phyloP scores from a whole-genome alignment of 163 green algal genomes.

The Botryococcus braunii region DNA sequence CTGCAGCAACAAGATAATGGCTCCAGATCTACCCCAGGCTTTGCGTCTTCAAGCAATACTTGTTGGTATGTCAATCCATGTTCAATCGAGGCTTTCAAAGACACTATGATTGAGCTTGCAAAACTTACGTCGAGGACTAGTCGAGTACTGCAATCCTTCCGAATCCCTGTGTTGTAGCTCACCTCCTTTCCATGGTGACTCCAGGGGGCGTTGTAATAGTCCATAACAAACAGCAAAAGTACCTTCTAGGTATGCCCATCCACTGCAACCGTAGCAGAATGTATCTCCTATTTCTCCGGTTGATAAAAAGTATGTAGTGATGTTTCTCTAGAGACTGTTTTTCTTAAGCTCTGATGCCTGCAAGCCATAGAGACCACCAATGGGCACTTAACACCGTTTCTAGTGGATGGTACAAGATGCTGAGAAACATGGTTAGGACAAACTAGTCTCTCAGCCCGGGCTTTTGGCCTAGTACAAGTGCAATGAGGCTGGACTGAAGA shows the following conservation, averaged over 20 bases:
- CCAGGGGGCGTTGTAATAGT: conserved; percentile 57
- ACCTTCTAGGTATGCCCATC: conserved; percentile 45
- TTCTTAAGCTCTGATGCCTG: too few relatives aligned
- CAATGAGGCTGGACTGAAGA: too few relatives aligned
- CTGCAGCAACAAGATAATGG: conserved; percentile 61
- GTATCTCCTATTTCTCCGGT: too few relatives aligned
- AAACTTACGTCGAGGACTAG: background rate
- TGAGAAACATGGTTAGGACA: too few relatives aligned
- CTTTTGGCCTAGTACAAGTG: too few relatives aligned
- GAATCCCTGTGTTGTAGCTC: background rate
- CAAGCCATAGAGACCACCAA: too few relatives aligned
- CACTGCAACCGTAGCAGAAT: too few relatives aligned
- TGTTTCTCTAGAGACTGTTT: too few relatives aligned
- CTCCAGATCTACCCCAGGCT: conserved; percentile 73
- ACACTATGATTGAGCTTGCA: background rate
- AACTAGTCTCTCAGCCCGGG: too few relatives aligned
- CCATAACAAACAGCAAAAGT: conserved; percentile 54
- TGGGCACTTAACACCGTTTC: too few relatives aligned
- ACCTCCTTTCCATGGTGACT: background rate
- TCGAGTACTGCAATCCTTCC: background rate
- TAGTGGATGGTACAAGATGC: too few relatives aligned
- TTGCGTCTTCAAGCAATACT: conserved; percentile 69
- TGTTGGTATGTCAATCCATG: conserved; percentile 21
- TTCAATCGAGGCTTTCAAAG: background rate
- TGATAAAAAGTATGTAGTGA: too few relatives aligned